phyloP scores from a whole-genome alignment of 1,284 basidiomycete genomes.

The Cryptococcus sp. region DNA sequence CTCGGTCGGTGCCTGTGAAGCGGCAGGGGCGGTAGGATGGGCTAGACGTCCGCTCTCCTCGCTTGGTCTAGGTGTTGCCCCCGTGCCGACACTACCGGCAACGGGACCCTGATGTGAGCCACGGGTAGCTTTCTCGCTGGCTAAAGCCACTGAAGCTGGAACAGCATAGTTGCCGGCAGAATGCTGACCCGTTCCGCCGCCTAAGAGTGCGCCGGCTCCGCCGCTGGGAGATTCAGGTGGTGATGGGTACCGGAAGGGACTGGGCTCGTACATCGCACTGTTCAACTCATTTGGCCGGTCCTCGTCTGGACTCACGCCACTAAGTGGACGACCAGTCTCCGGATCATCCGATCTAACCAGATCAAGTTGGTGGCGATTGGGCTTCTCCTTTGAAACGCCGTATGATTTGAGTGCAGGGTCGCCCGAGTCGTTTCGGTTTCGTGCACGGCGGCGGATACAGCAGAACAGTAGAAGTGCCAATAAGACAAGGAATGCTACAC shows the following conservation, averaged over 20 bases:
- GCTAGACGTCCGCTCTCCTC: slow-evolving; percentile 4
- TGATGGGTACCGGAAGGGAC: slow-evolving; percentile 38
- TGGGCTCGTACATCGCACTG: slow-evolving; percentile 33
- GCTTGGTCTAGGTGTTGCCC: slow-evolving; percentile 5
- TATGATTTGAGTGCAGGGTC: slow-evolving; percentile 29
- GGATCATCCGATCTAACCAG: slow-evolving; percentile 1
- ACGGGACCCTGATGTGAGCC: neutral
- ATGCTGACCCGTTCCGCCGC: neutral
- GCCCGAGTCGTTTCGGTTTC: slow-evolving; percentile 11
- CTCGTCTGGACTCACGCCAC: slow-evolving; percentile 5
- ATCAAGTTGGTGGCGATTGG: neutral
- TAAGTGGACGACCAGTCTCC: slow-evolving; percentile 1
- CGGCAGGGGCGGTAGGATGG: no score
- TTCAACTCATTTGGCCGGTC: slow-evolving; percentile 15
- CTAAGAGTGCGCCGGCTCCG: neutral
- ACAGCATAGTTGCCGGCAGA: slow-evolving; percentile 12
- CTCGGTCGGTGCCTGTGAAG: slow-evolving; percentile 3
- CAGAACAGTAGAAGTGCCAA: slow-evolving; percentile 35
- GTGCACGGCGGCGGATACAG: slow-evolving; percentile 31
- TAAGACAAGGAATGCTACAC: slow-evolving; percentile 41
- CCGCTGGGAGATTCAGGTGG: slow-evolving; percentile 21
- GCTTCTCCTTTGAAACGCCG: slow-evolving; percentile 23
- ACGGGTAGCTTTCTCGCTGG: slow-evolving; percentile 10
- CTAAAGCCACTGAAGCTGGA: slow-evolving; percentile 10
- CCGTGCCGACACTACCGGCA: neutral